Conservation (phyloP, 805 yeast genomes). For the Ogataea naganishii region DNA sequence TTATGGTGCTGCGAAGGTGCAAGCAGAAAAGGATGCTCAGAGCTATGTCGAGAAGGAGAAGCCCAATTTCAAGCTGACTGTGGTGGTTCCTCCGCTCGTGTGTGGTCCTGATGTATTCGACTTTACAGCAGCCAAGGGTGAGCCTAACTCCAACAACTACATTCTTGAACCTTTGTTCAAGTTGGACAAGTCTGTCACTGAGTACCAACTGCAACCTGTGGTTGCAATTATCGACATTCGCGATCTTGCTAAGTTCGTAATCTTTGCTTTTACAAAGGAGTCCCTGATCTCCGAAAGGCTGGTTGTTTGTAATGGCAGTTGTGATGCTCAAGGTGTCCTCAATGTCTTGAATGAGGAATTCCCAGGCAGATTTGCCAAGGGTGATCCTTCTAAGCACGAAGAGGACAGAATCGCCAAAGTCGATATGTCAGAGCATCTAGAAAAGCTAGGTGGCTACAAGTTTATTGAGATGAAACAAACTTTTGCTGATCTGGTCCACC, state of each 20-base stretch:
- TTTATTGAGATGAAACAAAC: constrained; percentile 28
- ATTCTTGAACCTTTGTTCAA: constrained; percentile 18
- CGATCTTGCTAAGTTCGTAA: constrained; percentile 54
- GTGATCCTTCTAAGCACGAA: constrained; percentile 24
- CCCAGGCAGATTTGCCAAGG: constrained; percentile 39
- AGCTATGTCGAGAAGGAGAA: constrained; percentile 34
- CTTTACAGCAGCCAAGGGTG: constrained; percentile 19
- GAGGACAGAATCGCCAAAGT: neutral
- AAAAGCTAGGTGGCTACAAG: constrained; percentile 22
- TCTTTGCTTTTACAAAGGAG: constrained; percentile 35
- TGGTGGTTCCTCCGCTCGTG: constrained; percentile 35
- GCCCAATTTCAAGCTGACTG: constrained; percentile 29
- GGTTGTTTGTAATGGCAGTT: constrained; percentile 15
- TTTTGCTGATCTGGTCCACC: constrained; percentile 31
- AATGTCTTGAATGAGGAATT: constrained; percentile 27
- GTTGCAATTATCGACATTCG: constrained; percentile 40
- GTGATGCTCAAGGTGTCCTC: constrained; percentile 19
- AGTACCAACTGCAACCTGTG: constrained; percentile 20
- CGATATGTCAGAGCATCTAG: constrained; percentile 4
- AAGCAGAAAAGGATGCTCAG: constrained; percentile 54
- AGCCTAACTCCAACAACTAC: constrained; percentile 31
- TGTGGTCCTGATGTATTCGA: constrained; percentile 46
- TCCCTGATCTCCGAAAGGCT: constrained; percentile 26
- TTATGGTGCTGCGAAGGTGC: constrained; percentile 37
- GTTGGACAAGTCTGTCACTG: constrained; percentile 11